phyloP scores from a whole-genome alignment of 768 basidiomycete genomes.

The Lepiota brunneoincarnata region DNA sequence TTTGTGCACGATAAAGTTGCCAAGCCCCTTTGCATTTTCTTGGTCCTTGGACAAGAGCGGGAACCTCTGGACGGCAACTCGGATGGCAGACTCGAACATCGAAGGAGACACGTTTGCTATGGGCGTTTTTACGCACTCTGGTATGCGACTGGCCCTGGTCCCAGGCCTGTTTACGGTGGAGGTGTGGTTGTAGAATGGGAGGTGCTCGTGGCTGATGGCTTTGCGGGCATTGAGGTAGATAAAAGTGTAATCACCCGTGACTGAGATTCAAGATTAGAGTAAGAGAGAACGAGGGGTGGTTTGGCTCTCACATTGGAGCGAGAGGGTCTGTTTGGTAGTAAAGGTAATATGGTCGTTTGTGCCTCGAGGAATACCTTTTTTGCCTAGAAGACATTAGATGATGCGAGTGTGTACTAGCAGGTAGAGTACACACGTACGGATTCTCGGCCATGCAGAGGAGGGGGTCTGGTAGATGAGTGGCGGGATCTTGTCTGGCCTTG shows the following conservation, averaged over 20 bases:
- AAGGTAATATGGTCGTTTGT: not conserved
- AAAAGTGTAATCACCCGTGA: not conserved
- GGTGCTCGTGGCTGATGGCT: not conserved
- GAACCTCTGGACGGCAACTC: not conserved
- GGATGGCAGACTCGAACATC: constrained; percentile 4
- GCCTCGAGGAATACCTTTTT: not conserved
- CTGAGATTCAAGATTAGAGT: not conserved
- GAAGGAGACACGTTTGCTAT: not conserved
- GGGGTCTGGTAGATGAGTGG: constrained; percentile 1
- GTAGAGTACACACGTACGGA: not conserved
- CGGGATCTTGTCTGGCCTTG: not conserved
- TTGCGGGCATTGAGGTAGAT: not conserved
- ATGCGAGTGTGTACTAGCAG: not conserved
- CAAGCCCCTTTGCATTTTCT: no score
- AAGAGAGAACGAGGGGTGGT: not conserved
- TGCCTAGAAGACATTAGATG: not conserved
- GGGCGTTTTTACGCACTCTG: not conserved
- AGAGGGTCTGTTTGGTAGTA: not conserved
- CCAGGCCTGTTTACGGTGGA: not conserved
- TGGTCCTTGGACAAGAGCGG: not conserved
- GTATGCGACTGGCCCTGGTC: not conserved
- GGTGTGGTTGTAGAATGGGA: not conserved
- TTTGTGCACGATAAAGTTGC: no score
- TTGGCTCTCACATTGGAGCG: constrained; percentile 5
- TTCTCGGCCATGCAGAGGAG: not conserved